These are phyloP conservation scores for Echites panduratus DNA, from an alignment of 257 asterid genomes.

Conservation along the genomic window DNA sequence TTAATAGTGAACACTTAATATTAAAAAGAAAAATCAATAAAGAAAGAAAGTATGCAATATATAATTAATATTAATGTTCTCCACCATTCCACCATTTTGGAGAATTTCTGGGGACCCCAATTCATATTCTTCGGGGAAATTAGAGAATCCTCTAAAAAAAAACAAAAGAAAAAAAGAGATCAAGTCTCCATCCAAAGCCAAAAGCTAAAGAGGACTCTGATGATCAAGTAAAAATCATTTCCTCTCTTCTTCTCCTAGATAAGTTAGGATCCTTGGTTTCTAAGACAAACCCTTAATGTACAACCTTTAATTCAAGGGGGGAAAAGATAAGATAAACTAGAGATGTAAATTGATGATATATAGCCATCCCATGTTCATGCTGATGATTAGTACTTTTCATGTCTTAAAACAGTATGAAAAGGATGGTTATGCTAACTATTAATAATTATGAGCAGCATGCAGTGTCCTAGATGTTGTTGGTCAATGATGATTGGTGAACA, in stretches of 20 bases:
- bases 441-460: constrained; percentile 10
- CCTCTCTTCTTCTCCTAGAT: constrained; percentile 33
- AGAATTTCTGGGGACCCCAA: constrained; percentile 34
- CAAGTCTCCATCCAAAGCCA: constrained; percentile 43
- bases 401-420: constrained; percentile 30
- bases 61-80: constrained; percentile 23
- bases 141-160: constrained; percentile 24
- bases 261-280: constrained; percentile 44
- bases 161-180: constrained; percentile 16
- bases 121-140: constrained; percentile 39
- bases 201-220: constrained; percentile 31
- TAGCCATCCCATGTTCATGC: constrained; percentile 39
- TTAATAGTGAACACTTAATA: too few species aligned
- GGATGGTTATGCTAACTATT: constrained; percentile 20
- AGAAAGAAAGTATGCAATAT: constrained; percentile 31
- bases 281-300: constrained; percentile 56
- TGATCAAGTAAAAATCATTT: constrained; percentile 30
- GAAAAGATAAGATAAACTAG: too few species aligned
- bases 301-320: too few species aligned
- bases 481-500: constrained; percentile 71
- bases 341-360: background rate
- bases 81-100: constrained; percentile 57
- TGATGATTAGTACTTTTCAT: constrained; percentile 18
- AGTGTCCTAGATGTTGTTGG: constrained; percentile 29
- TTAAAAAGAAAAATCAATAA: constrained; percentile 20